Evolutionary conservation across 78 protist species (phyloP), one percentile per base, ranked within the genome.

Genomic region (Guillardia theta): DNA sequence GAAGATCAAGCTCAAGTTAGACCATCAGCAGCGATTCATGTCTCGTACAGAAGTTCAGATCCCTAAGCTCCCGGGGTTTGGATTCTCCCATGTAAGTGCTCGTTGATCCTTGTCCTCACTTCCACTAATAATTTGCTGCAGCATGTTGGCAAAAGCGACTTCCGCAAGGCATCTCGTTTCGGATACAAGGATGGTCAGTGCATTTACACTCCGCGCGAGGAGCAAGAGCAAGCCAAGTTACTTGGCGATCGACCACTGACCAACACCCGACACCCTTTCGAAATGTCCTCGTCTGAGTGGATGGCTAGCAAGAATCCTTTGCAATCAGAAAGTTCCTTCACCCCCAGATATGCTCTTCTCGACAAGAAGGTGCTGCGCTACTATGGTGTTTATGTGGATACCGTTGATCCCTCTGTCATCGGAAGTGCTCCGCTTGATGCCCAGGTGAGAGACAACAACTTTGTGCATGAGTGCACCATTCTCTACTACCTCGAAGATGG

Each of bases 401-500:
- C 10, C 44, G 41, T 70, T 0, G 87, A 70, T 24, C 87, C 87
- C 4, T 4, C 87, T 37, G 41, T 70, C 9, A 70, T 70, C 87
- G 87, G 87, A 27, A 36, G 45, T 15, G 87, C 87, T 37, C 87
- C 87, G 8, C 87, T 70, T 1, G 87, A 70, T 6, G 10, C 58
- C 10, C 10, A 50, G 15, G 15, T 19, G 10, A 24, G 70, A 8
- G 27, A 22, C 47, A 70, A 70, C 44, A 15, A 37, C 22, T 43
- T 18, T 6, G 87, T 70, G 39, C 87, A 43, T 0, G 87, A 70
- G 5, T 70, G 87, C 87, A 36, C 87, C 5, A 43, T 70, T 22
- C 87, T 70, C 87, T 70, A 9, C 87, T 70, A 70, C 44, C 87
- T 70, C 87, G 87, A 70, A 3, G 87, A 70, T 43, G 87, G 87